A percentile compares a stretch with the other conserved stretches of the same genome.
phyloP scores from a whole-genome alignment of 805 yeast genomes.

The Zygoascus flipseniorum region DNA sequence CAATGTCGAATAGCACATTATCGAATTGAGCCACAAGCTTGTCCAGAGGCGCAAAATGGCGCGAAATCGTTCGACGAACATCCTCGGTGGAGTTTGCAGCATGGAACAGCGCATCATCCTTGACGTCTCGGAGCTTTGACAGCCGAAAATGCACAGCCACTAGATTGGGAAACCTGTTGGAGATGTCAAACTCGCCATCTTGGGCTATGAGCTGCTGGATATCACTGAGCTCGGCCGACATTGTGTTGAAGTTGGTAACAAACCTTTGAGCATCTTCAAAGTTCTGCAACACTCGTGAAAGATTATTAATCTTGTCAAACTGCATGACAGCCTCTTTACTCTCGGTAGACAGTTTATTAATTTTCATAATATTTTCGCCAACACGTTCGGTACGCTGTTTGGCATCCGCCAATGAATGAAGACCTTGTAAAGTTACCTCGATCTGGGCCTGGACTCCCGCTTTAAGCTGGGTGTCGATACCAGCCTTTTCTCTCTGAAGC shows the following conservation, averaged over 20 bases:
- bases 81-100: slow-evolving; percentile 51
- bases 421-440: slow-evolving; percentile 40
- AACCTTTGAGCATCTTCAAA: slow-evolving; percentile 62
- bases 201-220: slow-evolving; percentile 46
- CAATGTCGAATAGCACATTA: slow-evolving; percentile 52
- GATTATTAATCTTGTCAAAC: slow-evolving; percentile 59
- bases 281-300: slow-evolving; percentile 62
- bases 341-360: slow-evolving; percentile 44
- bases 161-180: slow-evolving; percentile 42
- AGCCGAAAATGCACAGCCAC: slow-evolving; percentile 62
- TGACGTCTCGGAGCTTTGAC: slow-evolving; percentile 65
- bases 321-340: slow-evolving; percentile 52
- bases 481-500: slow-evolving; percentile 50
- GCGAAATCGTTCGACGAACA: slow-evolving; percentile 54
- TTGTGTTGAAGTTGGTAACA: slow-evolving; percentile 50
- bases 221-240: slow-evolving; percentile 41
- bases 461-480: slow-evolving; percentile 66
- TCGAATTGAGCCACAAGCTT: slow-evolving; percentile 51
- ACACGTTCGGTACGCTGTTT: slow-evolving; percentile 34
- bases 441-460: slow-evolving; percentile 60
- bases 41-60: slow-evolving; percentile 44
- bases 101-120: slow-evolving; percentile 60
- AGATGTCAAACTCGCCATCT: slow-evolving; percentile 38
- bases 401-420: slow-evolving; percentile 30
- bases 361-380: slow-evolving; percentile 22